Conservation (phyloP, 2,329 filamentous ascomycete species). For the Neoscytalidium dimidiatum region DNA sequence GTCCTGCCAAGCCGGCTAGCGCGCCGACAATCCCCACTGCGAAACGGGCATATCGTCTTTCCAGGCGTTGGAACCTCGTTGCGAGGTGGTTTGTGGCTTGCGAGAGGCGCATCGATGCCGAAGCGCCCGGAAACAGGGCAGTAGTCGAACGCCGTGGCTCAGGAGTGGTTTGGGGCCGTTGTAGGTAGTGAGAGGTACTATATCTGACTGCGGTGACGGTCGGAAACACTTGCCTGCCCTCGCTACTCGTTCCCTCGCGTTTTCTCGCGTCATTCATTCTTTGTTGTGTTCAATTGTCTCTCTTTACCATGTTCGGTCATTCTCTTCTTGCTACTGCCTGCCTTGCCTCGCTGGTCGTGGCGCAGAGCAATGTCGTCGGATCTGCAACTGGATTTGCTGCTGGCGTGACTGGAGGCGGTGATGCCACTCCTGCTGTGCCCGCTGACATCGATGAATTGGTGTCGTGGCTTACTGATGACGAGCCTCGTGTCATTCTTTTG, state of each 20-base stretch:
- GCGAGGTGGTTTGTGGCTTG: not conserved
- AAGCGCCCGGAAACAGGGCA: not conserved
- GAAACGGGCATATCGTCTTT: not conserved
- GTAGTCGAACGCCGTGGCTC: not conserved
- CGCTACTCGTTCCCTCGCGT: not conserved
- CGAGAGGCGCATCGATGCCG: not conserved
- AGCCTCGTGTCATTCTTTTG: slow-evolving; percentile 27
- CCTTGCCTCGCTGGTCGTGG: not conserved
- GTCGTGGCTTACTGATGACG: slow-evolving; percentile 26
- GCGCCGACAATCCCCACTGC: not conserved
- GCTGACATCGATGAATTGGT: slow-evolving; percentile 28
- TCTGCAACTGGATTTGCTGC: slow-evolving; percentile 29
- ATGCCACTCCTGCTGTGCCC: slow-evolving; percentile 27
- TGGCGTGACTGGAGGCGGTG: slow-evolving; percentile 29
- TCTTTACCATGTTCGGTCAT: not conserved
- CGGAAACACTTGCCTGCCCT: not conserved
- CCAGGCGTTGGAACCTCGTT: not conserved
- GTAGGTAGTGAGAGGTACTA: not conserved
- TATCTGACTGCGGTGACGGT: not conserved
- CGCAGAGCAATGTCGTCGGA: slow-evolving; percentile 25
- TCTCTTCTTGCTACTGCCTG: not conserved
- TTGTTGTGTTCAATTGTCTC: not conserved
- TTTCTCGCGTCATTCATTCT: not conserved
- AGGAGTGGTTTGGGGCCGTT: not conserved
- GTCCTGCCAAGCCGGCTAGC: not conserved